Percentiles rank a stretch among this genome's conserved stretches.
phyloP scores from a whole-genome alignment of 176 grass and related monocot genomes.

The Oryza glumipatula region DNA sequence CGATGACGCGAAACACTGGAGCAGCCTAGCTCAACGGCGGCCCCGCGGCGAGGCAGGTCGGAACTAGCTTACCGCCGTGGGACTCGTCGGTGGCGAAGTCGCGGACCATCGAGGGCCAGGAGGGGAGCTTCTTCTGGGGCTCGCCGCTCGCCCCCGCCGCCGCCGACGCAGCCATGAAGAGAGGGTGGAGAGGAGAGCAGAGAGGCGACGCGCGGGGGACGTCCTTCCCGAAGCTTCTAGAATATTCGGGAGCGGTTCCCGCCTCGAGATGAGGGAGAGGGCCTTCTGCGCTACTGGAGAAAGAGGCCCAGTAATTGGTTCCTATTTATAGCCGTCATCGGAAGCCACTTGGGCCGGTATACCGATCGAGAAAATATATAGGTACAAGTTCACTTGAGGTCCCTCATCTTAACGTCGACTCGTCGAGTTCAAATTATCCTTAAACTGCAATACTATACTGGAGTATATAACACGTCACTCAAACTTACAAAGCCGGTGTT shows the following conservation, averaged over 20 bases:
- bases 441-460: no score
- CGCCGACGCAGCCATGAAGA: constrained; percentile 29
- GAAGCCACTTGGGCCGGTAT: no score
- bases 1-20: background rate
- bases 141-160: constrained; percentile 42
- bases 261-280: background rate
- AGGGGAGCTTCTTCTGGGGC: constrained; percentile 70
- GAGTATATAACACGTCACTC: no score
- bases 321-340: no score
- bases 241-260: constrained; percentile 19
- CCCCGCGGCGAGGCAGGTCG: background rate
- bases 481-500: no score
- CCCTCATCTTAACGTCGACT: no score
- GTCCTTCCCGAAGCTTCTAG: constrained; percentile 37
- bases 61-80: constrained; percentile 56
- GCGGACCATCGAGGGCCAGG: constrained; percentile 49
- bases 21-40: no score
- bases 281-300: no score
- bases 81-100: constrained; percentile 71
- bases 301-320: no score
- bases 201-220: background rate
- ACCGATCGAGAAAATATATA: no score
- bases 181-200: background rate
- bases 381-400: no score
- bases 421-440: no score